Evolutionary conservation across 331 rosid species (phyloP).

Genomic region (Rosa hybrid): DNA sequence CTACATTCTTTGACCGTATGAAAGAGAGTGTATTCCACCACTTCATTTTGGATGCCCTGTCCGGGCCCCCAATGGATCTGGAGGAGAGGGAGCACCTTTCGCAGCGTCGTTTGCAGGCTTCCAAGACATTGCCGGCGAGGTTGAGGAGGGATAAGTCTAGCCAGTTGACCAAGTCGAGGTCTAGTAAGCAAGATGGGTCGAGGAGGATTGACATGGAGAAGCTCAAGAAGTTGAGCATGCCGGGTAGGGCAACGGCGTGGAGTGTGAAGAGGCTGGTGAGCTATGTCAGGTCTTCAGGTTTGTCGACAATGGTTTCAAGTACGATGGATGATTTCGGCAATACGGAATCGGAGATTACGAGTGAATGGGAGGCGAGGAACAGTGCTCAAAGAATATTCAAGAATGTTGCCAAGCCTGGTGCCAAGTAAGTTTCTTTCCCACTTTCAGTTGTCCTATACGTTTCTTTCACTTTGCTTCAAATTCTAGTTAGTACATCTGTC

Average conservation of each 20-base stretch:
- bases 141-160: background rate
- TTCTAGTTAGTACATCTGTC: background rate
- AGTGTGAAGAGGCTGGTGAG: constrained; percentile 43
- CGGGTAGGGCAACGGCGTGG: constrained; percentile 40
- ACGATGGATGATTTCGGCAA: constrained; percentile 46
- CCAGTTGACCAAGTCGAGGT: constrained; percentile 6
- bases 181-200: constrained; percentile 9
- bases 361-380: constrained; percentile 50
- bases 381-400: constrained; percentile 45
- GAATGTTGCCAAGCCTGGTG: constrained; percentile 49
- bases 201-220: constrained; percentile 48
- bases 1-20: constrained; percentile 57
- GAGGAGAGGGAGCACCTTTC: constrained; percentile 30
- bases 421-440: constrained; percentile 33
- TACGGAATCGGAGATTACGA: constrained; percentile 49
- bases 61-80: constrained; percentile 48
- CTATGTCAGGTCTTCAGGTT: constrained; percentile 40
- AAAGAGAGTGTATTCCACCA: constrained; percentile 52
- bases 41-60: constrained; percentile 47
- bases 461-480: no score
- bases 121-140: constrained; percentile 45
- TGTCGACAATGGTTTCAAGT: constrained; percentile 42
- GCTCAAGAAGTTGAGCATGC: constrained; percentile 42
- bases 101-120: constrained; percentile 1
- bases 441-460: background rate